These are phyloP conservation scores for Claviceps fusiformis DNA, from an alignment of 2,329 filamentous ascomycete species.

Conservation along the genomic window DNA sequence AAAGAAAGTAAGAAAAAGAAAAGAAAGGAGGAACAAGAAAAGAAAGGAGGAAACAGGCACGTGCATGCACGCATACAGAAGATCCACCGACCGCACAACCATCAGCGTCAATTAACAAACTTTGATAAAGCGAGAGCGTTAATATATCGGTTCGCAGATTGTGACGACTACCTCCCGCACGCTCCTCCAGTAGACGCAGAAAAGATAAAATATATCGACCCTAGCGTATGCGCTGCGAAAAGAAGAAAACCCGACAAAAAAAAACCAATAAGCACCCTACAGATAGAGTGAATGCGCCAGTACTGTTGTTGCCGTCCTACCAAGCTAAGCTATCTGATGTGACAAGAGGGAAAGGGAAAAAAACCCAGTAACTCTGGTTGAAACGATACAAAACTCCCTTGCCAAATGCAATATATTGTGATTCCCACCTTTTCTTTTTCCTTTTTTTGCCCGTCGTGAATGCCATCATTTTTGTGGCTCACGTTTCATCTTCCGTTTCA, in stretches of 20 bases:
- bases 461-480: neutral
- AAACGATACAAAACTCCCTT: slow-evolving; percentile 11
- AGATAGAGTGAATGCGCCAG: neutral
- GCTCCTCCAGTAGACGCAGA: neutral
- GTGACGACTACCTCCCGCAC: neutral
- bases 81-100: neutral
- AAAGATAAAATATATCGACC: neutral
- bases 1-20: too few species aligned
- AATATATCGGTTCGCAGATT: neutral
- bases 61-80: neutral
- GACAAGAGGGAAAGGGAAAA: neutral
- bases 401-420: slow-evolving; percentile 7
- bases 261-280: neutral
- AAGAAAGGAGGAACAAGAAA: too few species aligned
- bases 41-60: too few species aligned
- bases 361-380: neutral
- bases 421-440: neutral
- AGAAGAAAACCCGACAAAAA: neutral
- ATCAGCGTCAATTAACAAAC: neutral
- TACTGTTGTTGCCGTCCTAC: neutral
- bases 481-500: neutral
- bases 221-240: neutral
- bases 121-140: neutral
- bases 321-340: neutral
- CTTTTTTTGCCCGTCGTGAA: neutral